These are phyloP conservation scores for Mediolabrus comicus DNA, from an alignment of 108 stramenopile genomes.

Conservation along the genomic window DNA sequence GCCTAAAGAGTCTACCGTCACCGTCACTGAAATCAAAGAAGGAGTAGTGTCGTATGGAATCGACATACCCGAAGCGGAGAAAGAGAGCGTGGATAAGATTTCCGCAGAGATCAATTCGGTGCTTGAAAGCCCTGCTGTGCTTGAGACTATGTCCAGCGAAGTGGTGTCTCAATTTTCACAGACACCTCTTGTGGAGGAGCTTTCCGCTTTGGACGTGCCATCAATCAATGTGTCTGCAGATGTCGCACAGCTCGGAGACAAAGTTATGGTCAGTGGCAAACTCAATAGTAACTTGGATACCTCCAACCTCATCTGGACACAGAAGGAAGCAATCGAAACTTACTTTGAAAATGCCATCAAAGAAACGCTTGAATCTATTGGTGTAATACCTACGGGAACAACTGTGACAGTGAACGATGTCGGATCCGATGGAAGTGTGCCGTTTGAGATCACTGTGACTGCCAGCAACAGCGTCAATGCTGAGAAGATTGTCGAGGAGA, in stretches of 20 bases:
- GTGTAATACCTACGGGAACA: slow-evolving; percentile 1
- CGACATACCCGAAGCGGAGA: not conserved
- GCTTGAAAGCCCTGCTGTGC: not conserved
- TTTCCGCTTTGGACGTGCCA: not conserved
- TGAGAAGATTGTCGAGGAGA: not conserved
- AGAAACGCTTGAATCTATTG: slow-evolving; percentile 11
- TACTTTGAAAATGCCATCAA: slow-evolving; percentile 14
- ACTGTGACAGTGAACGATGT: slow-evolving; percentile 17
- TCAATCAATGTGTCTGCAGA: not conserved
- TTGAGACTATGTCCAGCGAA: not conserved
- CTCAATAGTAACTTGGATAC: slow-evolving; percentile 19
- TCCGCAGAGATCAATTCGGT: not conserved
- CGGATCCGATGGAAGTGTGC: slow-evolving; percentile 2
- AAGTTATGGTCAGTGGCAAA: slow-evolving; percentile 11
- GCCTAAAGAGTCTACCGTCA: not conserved
- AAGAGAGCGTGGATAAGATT: not conserved
- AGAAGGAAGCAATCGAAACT: slow-evolving; percentile 10
- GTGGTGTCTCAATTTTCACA: not conserved
- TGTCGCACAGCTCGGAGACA: not conserved
- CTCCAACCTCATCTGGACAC: slow-evolving; percentile 4
- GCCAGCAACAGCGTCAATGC: not conserved
- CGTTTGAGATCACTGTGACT: not conserved
- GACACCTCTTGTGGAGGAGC: not conserved
- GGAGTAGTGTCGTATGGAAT: not conserved
- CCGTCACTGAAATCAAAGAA: not conserved